Conservation (phyloP, 768 basidiomycete genomes). For the Xerocomellus amylosporus region DNA sequence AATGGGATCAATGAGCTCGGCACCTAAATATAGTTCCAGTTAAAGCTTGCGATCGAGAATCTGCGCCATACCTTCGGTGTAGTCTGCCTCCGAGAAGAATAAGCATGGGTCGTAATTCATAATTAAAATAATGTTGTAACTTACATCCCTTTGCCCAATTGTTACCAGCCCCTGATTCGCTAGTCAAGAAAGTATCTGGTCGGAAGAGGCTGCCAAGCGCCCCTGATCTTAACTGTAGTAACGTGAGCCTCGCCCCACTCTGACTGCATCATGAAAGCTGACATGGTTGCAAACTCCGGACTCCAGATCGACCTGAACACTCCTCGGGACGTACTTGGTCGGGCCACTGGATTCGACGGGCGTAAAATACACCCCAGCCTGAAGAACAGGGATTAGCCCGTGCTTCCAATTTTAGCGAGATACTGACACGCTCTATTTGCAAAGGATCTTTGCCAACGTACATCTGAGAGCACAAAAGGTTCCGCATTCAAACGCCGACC, state of each 20-base stretch:
- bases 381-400: background rate
- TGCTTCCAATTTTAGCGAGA: background rate
- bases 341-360: slow-evolving; percentile 54
- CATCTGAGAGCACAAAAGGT: slow-evolving; percentile 36
- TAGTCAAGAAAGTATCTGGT: slow-evolving; percentile 80
- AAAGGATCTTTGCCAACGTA: slow-evolving; percentile 73
- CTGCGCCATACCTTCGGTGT: slow-evolving; percentile 70
- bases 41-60: background rate
- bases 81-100: slow-evolving; percentile 47
- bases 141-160: slow-evolving; percentile 95
- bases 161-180: slow-evolving; percentile 72
- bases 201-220: slow-evolving; percentile 73
- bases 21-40: slow-evolving; percentile 47
- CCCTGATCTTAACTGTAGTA: slow-evolving; percentile 59
- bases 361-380: slow-evolving; percentile 83
- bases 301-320: slow-evolving; percentile 89
- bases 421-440: slow-evolving; percentile 67
- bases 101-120: slow-evolving; percentile 14
- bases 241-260: slow-evolving; percentile 1
- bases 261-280: slow-evolving; percentile 24
- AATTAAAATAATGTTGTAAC: slow-evolving; percentile 29
- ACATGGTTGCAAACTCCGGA: slow-evolving; percentile 80
- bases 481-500: slow-evolving; percentile 7
- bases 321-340: slow-evolving; percentile 84
- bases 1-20: slow-evolving; percentile 86